phyloP scores from a whole-genome alignment of 306 rosid genomes.

The Ceratonia siliqua region DNA sequence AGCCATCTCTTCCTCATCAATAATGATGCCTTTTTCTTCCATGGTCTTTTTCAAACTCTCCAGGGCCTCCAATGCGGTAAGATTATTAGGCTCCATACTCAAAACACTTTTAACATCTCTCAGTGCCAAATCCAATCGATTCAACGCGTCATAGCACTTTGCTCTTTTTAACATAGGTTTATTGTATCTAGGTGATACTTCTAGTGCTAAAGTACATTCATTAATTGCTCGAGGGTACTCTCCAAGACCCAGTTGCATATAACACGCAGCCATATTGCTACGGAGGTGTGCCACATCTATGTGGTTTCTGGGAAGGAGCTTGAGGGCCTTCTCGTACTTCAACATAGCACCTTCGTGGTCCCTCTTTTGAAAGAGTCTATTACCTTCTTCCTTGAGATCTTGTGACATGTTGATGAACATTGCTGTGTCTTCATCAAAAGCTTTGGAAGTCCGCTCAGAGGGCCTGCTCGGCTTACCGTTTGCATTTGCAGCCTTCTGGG shows the following conservation, averaged over 20 bases:
- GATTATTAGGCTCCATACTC: slow-evolving; percentile 66
- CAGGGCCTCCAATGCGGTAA: slow-evolving; percentile 63
- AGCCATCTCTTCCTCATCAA: slow-evolving; percentile 70
- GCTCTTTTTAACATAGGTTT: slow-evolving; percentile 73
- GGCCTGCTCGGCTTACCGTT: slow-evolving; percentile 41
- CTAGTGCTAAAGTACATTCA: slow-evolving; percentile 76
- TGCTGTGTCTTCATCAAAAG: slow-evolving; percentile 77
- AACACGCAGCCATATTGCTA: slow-evolving; percentile 73
- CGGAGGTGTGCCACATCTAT: slow-evolving; percentile 80
- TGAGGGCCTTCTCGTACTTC: slow-evolving; percentile 80
- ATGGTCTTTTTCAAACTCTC: slow-evolving; percentile 59
- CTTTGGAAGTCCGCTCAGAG: slow-evolving; percentile 51
- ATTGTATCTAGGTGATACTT: slow-evolving; percentile 64
- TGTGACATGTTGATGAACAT: slow-evolving; percentile 90
- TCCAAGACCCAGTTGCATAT: slow-evolving; percentile 80
- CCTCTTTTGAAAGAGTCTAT: slow-evolving; percentile 62
- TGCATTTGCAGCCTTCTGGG: slow-evolving; percentile 42
- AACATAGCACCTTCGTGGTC: slow-evolving; percentile 81
- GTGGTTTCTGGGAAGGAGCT: slow-evolving; percentile 68
- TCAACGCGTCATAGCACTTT: slow-evolving; percentile 71
- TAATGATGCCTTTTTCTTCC: slow-evolving; percentile 57
- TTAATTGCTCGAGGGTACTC: slow-evolving; percentile 84
- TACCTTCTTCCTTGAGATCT: slow-evolving; percentile 80
- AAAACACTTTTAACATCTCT: slow-evolving; percentile 70
- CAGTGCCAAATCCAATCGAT: slow-evolving; percentile 78